A percentile compares a stretch with the other conserved stretches of the same genome.
Evolutionary conservation across 495 filamentous ascomycete genomes (phyloP).

Genomic region (Elasticomyces elasticus): DNA sequence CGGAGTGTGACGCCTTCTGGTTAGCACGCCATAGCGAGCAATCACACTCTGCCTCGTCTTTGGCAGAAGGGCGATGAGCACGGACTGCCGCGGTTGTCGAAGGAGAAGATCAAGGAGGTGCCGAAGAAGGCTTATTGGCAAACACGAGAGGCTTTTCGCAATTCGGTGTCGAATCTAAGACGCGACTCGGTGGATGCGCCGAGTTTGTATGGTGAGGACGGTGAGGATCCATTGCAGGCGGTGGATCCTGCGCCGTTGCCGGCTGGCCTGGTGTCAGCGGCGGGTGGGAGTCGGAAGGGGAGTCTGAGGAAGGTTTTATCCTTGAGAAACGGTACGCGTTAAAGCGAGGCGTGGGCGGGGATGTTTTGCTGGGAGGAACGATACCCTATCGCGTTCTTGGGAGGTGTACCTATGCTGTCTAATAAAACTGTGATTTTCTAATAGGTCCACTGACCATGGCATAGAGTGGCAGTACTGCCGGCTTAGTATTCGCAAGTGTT

Average conservation of each 20-base stretch:
- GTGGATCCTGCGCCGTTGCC: not conserved
- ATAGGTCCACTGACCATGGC: too few species aligned
- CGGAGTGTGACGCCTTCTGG: constrained; percentile 21
- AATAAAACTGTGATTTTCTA: too few species aligned
- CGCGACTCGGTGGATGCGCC: constrained; percentile 3
- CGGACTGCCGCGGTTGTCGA: not conserved
- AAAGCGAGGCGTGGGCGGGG: not conserved
- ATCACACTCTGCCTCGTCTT: not conserved
- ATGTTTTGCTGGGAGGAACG: too few species aligned
- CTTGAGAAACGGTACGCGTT: not conserved
- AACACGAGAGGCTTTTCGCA: constrained; percentile 8
- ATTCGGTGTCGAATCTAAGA: not conserved
- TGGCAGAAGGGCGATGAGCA: not conserved
- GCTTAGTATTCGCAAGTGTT: too few species aligned
- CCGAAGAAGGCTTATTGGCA: constrained; percentile 3
- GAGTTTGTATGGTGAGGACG: not conserved
- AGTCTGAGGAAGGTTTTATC: not conserved
- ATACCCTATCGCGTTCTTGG: too few species aligned
- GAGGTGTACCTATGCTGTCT: too few species aligned
- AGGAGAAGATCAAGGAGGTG: constrained; percentile 6
- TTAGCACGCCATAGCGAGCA: constrained; percentile 3
- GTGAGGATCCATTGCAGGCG: not conserved
- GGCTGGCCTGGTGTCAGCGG: not conserved
- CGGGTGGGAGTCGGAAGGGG: not conserved
- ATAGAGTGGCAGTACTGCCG: too few species aligned